Base-by-base conservation (phyloP, 768 basidiomycete species). In the Leccinum incarnatum region DNA sequence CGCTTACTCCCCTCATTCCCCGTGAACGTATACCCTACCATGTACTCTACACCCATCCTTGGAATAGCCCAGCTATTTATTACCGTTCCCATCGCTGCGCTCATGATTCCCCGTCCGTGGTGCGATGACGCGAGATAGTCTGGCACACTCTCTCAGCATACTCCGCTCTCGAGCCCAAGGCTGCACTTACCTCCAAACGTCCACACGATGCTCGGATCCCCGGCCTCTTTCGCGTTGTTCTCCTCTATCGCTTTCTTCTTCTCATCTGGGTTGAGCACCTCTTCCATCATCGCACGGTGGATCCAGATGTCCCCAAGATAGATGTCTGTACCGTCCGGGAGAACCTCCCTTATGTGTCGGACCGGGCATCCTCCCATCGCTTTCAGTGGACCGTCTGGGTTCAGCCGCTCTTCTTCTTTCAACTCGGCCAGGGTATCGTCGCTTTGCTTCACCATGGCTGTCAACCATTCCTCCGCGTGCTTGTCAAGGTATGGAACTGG, bases 61-160 rank as follows among this genome's bases (percentile, higher is more conserved):
- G 86, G 87, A 45, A 88, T 75, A 21, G 76, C 82, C 88, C 89
- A 89, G 11, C 78, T 66, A 17, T 79, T 66, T 47, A 91, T 54
- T 32, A 92, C 51, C 5, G 79, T 79, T 8, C 71, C 71, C 32
- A 91, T 65, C 0, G 81, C 87, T n/a, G 81, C 83, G 21, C 81
- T 80, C 90, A 91, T 91, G 61, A 91, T 89, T 0, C 89, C 88
- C 62, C 74, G 77, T 30, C 87, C 78, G 57, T 89, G 88, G 65
- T 87, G 81, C 34, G 79, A 80, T 15, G 83, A 76, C 5, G 77
- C 80, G 45, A 90, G 70, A 61, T 79, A 88, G 66, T 87, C 88
- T 88, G 65, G n/a, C 51, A 2, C 25, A 30, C 5, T 48, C 52
- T 42, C 23, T 54, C 34, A 57, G 55, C 48, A 51, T 54, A 7